phyloP scores from a whole-genome alignment of 371 early-diverging fungal species.

The Lichtheimia ramosa region DNA sequence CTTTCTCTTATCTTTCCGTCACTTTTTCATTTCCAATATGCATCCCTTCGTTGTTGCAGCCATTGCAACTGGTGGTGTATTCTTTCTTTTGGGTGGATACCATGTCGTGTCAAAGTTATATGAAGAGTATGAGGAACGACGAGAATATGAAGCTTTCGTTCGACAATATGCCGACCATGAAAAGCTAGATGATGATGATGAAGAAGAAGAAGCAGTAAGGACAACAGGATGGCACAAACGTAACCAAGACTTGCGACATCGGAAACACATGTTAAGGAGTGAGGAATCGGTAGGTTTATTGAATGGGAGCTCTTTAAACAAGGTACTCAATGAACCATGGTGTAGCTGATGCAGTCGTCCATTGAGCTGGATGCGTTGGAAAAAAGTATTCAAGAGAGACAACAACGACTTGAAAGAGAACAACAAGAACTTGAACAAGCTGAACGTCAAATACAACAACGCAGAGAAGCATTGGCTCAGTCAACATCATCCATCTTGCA shows the following conservation, averaged over 20 bases:
- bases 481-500: no score
- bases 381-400: conserved; percentile 20
- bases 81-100: conserved; percentile 4
- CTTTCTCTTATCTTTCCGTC: not conserved
- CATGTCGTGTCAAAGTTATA: not conserved
- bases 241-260: not conserved
- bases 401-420: conserved; percentile 20
- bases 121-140: conserved; percentile 1
- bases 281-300: not conserved
- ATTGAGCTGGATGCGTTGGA: conserved; percentile 28
- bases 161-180: conserved; percentile 4
- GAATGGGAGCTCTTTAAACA: not conserved
- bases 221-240: not conserved
- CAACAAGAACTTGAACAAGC: conserved; percentile 24
- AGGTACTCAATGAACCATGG: not conserved
- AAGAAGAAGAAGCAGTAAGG: not conserved
- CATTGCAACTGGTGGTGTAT: conserved; percentile 1
- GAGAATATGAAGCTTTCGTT: not conserved
- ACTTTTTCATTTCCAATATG: not conserved
- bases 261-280: not conserved
- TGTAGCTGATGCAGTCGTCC: conserved; percentile 4
- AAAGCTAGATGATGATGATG: conserved; percentile 2
- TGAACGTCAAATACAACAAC: conserved; percentile 19
- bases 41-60: conserved; percentile 3
- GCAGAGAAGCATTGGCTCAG: conserved; percentile 12